These are phyloP conservation scores for Hortaea sp. DNA, from an alignment of 2,329 filamentous ascomycete genomes.

Conservation along the genomic window DNA sequence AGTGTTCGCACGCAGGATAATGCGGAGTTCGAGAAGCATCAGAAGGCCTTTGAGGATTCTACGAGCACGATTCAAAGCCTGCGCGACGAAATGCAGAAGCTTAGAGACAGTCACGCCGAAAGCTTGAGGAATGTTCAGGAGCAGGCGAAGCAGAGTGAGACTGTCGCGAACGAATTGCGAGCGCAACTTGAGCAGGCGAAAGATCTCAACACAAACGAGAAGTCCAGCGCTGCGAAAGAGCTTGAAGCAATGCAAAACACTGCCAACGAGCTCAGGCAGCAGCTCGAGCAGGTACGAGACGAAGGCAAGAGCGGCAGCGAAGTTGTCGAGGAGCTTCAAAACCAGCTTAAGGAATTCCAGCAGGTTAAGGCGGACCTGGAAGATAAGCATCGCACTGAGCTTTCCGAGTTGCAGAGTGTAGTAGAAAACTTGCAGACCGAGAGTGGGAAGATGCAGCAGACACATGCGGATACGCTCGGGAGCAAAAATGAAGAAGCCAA, in stretches of 20 bases:
- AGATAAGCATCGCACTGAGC: conserved; percentile 7
- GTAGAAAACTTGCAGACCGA: conserved; percentile 12
- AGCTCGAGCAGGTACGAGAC: conserved; percentile 14
- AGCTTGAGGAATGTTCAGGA: conserved; percentile 4
- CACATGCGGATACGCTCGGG: background rate
- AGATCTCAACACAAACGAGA: conserved; percentile 1
- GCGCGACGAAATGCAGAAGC: conserved; percentile 6
- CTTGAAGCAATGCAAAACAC: background rate
- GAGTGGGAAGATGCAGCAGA: conserved; percentile 2
- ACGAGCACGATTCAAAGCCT: conserved; percentile 3
- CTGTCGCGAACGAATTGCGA: conserved; percentile 6
- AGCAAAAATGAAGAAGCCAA: conserved; percentile 1
- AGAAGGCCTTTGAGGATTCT: conserved; percentile 2
- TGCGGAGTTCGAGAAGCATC: conserved; percentile 1
- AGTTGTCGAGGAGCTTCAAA: conserved; percentile 10
- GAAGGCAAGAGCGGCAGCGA: conserved; percentile 12
- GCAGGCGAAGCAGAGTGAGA: conserved; percentile 1
- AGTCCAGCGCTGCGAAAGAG: background rate
- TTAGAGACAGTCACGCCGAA: conserved; percentile 5
- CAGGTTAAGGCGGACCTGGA: background rate
- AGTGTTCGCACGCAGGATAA: conserved; percentile 2
- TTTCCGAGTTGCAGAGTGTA: conserved; percentile 3
- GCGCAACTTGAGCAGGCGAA: conserved; percentile 5
- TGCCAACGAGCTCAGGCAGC: conserved; percentile 10
- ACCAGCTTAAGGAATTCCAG: conserved; percentile 4